phyloP scores from a whole-genome alignment of 2,329 filamentous ascomycete species.

The Cladobotryum mycophilum region DNA sequence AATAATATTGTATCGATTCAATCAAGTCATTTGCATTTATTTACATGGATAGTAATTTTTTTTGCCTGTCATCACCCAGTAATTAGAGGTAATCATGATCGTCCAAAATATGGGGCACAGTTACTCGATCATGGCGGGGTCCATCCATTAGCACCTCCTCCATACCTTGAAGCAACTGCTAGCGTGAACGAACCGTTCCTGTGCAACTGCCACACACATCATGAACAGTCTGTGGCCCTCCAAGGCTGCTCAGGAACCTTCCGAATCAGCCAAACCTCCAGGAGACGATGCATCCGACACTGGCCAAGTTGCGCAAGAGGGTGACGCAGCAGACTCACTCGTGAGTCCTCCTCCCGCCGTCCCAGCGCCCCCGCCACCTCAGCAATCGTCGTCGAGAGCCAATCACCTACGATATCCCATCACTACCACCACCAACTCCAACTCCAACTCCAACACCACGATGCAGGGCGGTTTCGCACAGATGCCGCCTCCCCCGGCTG shows the following conservation, averaged over 20 bases:
- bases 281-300: conserved; percentile 21
- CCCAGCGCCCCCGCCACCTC: conserved; percentile 23
- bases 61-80: no score
- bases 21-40: no score
- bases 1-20: no score
- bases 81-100: no score
- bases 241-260: conserved; percentile 30
- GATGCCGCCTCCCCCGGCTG: conserved; percentile 21
- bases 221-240: conserved; percentile 43
- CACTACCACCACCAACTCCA: background rate
- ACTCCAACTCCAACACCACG: background rate
- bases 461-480: background rate
- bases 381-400: background rate
- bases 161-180: background rate
- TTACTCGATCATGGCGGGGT: no score
- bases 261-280: conserved; percentile 37
- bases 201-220: conserved; percentile 16
- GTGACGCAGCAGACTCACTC: conserved; percentile 29
- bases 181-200: conserved; percentile 4
- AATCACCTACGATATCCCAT: background rate
- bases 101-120: no score
- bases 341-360: conserved; percentile 30
- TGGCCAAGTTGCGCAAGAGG: conserved; percentile 18
- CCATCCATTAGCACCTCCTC: no score
- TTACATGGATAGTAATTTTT: no score